A percentile compares a stretch with the other conserved stretches of the same genome.
phyloP scores from a whole-genome alignment of 495 filamentous ascomycete species.

The Aspergillus funiculosus region DNA sequence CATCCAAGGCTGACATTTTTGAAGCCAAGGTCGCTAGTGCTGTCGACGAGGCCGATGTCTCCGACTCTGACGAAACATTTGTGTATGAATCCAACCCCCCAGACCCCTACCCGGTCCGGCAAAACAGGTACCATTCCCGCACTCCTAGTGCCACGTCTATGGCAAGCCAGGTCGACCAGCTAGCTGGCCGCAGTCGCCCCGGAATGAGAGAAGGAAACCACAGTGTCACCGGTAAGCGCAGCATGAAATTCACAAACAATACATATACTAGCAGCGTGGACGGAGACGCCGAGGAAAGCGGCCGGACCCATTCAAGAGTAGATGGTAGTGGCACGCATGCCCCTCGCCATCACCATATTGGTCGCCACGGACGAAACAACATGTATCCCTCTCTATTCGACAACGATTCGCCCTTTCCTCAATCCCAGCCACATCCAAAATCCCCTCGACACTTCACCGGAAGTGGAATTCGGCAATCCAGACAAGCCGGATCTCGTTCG shows the following conservation, averaged over 20 bases:
- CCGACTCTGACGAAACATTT: conserved; percentile 96
- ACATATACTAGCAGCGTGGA: conserved; percentile 59
- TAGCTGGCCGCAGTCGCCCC: conserved; percentile 55
- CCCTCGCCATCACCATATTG: conserved; percentile 68
- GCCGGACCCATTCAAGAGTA: conserved; percentile 49
- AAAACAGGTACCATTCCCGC: conserved; percentile 80
- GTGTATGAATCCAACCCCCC: conserved; percentile 98
- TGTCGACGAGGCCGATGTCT: conserved; percentile 86
- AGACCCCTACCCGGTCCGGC: conserved; percentile 66
- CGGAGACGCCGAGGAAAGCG: conserved; percentile 58
- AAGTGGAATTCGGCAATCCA: conserved; percentile 30
- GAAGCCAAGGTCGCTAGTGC: conserved; percentile 94
- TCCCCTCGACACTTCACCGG: conserved; percentile 55
- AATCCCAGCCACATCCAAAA: conserved; percentile 44
- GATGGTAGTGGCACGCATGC: conserved; percentile 60
- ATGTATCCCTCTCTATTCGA: conserved; percentile 70
- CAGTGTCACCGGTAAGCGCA: conserved; percentile 72
- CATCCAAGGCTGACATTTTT: conserved; percentile 97
- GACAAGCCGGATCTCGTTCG: conserved; percentile 31
- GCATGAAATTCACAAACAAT: conserved; percentile 97
- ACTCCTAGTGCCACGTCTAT: conserved; percentile 94
- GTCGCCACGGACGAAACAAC: conserved; percentile 62
- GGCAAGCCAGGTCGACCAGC: conserved; percentile 68
- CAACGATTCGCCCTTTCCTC: conserved; percentile 64
- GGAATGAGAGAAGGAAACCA: conserved; percentile 61